phyloP scores from a whole-genome alignment of 495 filamentous ascomycete species.

The Penicillium nucicola region DNA sequence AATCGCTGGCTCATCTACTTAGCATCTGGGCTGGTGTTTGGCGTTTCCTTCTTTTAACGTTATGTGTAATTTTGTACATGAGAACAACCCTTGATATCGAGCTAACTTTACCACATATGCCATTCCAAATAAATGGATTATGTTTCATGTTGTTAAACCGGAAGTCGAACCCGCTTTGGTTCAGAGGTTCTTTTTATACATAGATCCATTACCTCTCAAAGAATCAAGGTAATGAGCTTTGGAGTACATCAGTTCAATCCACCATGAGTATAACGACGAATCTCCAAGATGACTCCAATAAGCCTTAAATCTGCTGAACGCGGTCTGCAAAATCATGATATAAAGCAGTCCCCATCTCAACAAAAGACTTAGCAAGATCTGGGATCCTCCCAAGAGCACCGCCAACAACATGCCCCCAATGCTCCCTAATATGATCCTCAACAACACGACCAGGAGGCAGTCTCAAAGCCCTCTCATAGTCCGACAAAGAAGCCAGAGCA shows the following conservation, averaged over 20 bases:
- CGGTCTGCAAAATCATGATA: constrained; percentile 13
- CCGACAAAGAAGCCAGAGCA: background rate
- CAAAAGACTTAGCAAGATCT: constrained; percentile 4
- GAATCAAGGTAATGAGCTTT: too few relatives aligned
- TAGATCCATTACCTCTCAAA: too few relatives aligned
- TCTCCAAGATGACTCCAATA: background rate
- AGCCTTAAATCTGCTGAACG: constrained; percentile 9
- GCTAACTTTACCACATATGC: constrained; percentile 2
- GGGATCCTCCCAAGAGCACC: constrained; percentile 17
- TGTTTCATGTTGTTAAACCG: too few relatives aligned
- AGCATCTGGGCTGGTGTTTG: constrained; percentile 31
- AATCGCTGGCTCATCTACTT: constrained; percentile 17
- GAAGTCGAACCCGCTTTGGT: too few relatives aligned
- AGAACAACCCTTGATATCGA: constrained; percentile 6
- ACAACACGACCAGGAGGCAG: constrained; percentile 29
- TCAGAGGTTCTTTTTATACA: too few relatives aligned
- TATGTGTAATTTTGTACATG: constrained; percentile 12
- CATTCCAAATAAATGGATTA: background rate
- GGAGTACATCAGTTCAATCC: too few relatives aligned
- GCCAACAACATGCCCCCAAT: constrained; percentile 16
- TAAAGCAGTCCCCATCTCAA: background rate
- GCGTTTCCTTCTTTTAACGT: constrained; percentile 21
- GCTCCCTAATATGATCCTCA: constrained; percentile 17
- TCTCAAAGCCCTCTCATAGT: background rate
- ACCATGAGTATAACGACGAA: too few relatives aligned